Percentiles rank a stretch among this genome's conserved stretches.
Evolutionary conservation across 2,329 filamentous ascomycete species (phyloP).

Genomic region (Fusarium brachygibbosum): DNA sequence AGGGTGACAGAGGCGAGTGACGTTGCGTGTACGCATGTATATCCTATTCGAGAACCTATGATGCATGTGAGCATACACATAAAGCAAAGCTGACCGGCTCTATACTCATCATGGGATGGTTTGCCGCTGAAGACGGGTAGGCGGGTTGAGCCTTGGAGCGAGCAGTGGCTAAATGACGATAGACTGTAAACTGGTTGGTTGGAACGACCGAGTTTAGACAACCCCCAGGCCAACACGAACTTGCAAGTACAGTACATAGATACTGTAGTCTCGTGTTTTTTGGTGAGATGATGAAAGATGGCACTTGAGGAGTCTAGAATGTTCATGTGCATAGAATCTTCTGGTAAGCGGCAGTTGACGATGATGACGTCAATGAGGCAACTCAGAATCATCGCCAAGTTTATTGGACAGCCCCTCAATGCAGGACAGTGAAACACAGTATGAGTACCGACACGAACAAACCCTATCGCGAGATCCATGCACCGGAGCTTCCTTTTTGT

Average conservation of each 20-base stretch:
- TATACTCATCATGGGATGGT: slow-evolving; percentile 15
- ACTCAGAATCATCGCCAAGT: slow-evolving; percentile 24
- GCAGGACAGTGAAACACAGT: slow-evolving; percentile 6
- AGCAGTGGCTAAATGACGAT: background rate
- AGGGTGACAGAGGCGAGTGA: background rate
- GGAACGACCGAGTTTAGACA: background rate
- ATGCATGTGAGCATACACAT: slow-evolving; percentile 1
- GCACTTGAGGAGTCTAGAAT: background rate
- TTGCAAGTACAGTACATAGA: background rate
- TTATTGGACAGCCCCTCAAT: background rate
- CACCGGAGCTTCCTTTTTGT: slow-evolving; percentile 7
- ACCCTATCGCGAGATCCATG: slow-evolving; percentile 19
- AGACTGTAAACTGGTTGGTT: background rate
- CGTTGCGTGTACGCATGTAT: background rate
- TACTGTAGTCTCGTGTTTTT: background rate
- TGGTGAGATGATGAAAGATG: background rate
- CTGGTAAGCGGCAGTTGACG: slow-evolving; percentile 1
- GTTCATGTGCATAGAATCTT: slow-evolving; percentile 20
- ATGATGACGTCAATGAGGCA: slow-evolving; percentile 48
- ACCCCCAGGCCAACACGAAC: background rate
- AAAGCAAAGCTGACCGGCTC: background rate
- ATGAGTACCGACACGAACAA: background rate
- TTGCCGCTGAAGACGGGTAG: background rate
- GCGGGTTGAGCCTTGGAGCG: background rate
- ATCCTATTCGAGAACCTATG: background rate